These are phyloP conservation scores for Neofusicoccum cordaticola DNA, from an alignment of 2,329 filamentous ascomycete species.

Conservation along the genomic window DNA sequence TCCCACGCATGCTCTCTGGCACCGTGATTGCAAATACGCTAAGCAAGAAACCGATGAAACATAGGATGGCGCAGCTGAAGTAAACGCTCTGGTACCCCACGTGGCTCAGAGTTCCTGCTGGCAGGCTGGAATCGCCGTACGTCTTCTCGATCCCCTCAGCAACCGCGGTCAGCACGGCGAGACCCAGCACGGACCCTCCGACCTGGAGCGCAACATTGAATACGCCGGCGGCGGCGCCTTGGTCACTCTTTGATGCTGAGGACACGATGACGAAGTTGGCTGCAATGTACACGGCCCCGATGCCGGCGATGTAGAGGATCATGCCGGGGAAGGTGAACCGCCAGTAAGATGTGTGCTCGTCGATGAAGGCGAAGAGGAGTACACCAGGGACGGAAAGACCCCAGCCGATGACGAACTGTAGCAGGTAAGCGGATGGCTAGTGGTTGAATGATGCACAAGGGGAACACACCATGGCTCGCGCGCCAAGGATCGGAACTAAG, in stretches of 20 bases:
- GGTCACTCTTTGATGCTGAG: slow-evolving; percentile 6
- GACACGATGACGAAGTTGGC: slow-evolving; percentile 16
- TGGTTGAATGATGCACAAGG: no score
- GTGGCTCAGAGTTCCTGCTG: not conserved
- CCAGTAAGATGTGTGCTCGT: not conserved
- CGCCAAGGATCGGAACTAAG: not conserved
- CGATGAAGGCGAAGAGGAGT: slow-evolving; percentile 10
- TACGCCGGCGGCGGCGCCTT: slow-evolving; percentile 14
- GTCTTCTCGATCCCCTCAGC: slow-evolving; percentile 1
- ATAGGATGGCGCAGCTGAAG: slow-evolving; percentile 2
- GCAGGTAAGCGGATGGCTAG: not conserved
- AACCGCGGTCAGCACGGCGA: slow-evolving; percentile 12
- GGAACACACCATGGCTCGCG: not conserved
- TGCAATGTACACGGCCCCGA: slow-evolving; percentile 16
- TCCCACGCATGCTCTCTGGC: not conserved
- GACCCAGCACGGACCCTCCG: slow-evolving; percentile 8
- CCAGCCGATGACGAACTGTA: slow-evolving; percentile 12
- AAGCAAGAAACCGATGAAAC: not conserved
- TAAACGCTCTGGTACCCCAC: slow-evolving; percentile 13
- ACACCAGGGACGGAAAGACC: slow-evolving; percentile 5
- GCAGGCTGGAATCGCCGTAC: not conserved
- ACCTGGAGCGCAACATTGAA: slow-evolving; percentile 19
- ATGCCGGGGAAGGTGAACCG: slow-evolving; percentile 13
- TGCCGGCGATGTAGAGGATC: slow-evolving; percentile 16
- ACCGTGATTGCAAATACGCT: slow-evolving; percentile 9